Conservation (phyloP, 2,329 filamentous ascomycete genomes). For the Trichoderma pleuroti region DNA sequence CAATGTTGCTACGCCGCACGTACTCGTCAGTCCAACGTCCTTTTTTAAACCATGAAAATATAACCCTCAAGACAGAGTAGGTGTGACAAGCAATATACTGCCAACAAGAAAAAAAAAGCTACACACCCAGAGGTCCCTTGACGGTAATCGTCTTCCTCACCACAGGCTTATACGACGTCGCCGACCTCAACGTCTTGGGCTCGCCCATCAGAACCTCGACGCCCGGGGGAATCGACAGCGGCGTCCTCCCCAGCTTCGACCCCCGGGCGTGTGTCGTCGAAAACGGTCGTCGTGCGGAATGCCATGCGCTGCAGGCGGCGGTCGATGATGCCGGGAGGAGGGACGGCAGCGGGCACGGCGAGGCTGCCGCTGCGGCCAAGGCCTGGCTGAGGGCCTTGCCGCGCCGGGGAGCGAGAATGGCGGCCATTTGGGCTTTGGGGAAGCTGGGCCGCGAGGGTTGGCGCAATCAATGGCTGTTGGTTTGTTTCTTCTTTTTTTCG, state of each 20-base stretch:
- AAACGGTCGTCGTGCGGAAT: slow-evolving; percentile 46
- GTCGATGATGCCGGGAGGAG: not conserved
- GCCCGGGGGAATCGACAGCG: slow-evolving; percentile 76
- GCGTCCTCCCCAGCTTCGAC: slow-evolving; percentile 83
- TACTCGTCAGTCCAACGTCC: slow-evolving; percentile 11
- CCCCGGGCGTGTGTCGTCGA: slow-evolving; percentile 62
- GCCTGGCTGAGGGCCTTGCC: slow-evolving; percentile 58
- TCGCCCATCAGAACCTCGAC: slow-evolving; percentile 73
- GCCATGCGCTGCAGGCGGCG: slow-evolving; percentile 34
- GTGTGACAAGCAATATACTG: not conserved
- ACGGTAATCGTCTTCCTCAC: slow-evolving; percentile 68
- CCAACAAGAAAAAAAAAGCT: not conserved
- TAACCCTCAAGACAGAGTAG: no score
- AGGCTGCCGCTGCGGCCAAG: slow-evolving; percentile 41
- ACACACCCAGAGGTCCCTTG: slow-evolving; percentile 73
- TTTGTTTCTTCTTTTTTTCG: not conserved
- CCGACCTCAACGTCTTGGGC: slow-evolving; percentile 50
- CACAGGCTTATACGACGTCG: slow-evolving; percentile 58
- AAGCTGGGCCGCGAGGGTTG: not conserved
- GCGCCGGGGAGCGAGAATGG: slow-evolving; percentile 64
- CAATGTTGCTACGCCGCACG: slow-evolving; percentile 60
- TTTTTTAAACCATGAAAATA: not conserved
- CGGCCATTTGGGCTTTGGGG: slow-evolving; percentile 32
- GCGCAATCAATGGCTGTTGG: not conserved
- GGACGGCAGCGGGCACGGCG: not conserved